Evolutionary conservation across 257 asterid genomes (phyloP).

Genomic region (Handroanthus guayacan): DNA sequence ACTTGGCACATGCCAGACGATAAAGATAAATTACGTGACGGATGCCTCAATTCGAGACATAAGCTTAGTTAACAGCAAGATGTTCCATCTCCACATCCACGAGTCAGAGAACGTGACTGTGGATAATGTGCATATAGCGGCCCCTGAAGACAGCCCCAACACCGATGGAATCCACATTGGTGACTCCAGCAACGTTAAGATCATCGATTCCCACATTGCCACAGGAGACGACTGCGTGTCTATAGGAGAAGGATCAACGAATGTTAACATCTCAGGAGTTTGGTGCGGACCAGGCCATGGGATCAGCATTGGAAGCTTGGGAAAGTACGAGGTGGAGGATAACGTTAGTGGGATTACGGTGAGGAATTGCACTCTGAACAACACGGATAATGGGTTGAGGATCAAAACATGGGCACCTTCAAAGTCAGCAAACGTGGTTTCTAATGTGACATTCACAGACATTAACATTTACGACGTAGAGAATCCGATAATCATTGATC

Average conservation of each 20-base stretch:
- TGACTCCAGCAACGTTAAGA: conserved; percentile 37
- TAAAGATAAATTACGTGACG: conserved; percentile 42
- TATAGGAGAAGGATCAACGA: conserved; percentile 46
- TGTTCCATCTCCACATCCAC: conserved; percentile 51
- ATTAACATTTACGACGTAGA: conserved; percentile 36
- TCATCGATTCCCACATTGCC: conserved; percentile 35
- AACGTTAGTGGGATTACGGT: conserved; percentile 42
- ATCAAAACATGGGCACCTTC: conserved; percentile 70
- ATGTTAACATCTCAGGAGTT: conserved; percentile 38
- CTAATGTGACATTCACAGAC: conserved; percentile 41
- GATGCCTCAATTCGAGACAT: conserved; percentile 38
- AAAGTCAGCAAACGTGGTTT: conserved; percentile 23
- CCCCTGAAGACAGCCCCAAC: conserved; percentile 68
- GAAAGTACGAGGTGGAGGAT: conserved; percentile 31
- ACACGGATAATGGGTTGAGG: conserved; percentile 57
- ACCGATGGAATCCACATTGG: conserved; percentile 72
- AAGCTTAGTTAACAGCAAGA: conserved; percentile 57
- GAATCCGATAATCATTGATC: conserved; percentile 69
- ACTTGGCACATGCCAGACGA: conserved; percentile 28
- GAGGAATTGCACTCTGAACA: conserved; percentile 38
- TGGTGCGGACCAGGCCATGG: conserved; percentile 79
- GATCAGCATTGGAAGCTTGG: conserved; percentile 66
- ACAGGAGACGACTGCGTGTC: conserved; percentile 75
- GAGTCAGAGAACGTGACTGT: conserved; percentile 38
- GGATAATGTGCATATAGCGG: conserved; percentile 33